Base-by-base conservation (phyloP, 805 yeast species). In the Ogataea zsoltii region DNA sequence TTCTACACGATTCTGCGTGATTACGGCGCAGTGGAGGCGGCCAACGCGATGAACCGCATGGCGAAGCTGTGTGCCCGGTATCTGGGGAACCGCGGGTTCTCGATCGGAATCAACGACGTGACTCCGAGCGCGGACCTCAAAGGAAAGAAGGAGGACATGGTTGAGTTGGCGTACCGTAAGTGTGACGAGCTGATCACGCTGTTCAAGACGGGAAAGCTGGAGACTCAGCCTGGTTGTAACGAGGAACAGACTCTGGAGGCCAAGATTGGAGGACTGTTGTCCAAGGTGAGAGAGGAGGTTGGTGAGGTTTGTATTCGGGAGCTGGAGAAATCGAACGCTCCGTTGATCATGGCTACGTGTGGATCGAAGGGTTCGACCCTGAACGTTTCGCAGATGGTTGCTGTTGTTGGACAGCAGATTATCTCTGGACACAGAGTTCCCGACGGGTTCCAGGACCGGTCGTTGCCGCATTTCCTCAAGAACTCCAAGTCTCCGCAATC, bases 351-450 rank as follows among this genome's bases (percentile, higher is more conserved):
- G 99, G 97, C 99, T 11, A 88, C 96, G 1, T 94, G 98, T 77
- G 99, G 99, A 57, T 92, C 98, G 33, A 94, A 94, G 68, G 99
- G 99, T 69, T 94, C 98, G 32, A 90, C 97, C 0, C 78, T 95
- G 51, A 94, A 94, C 67, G 99, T 94, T 25, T 94, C 99, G 12
- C 99, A 94, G 74, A 94, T 94, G 99, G 98, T 94, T 77, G 99
- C 99, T 0, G 97, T 92, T 64, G 99, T 94, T 23, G 99, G 99
- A 44, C 99, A 94, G 72, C 99, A 94, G 70, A 94, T 94, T 73
- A 94, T 94, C 57, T 84, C 96, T 3, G 99, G 99, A 68, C 88
- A 89, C 65, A 96, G 99, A 79, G 99, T 94, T 50, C 98, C 99
- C 18, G 96, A 94, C 75, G 99, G 99, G n/a, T 94, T 94, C 77